phyloP scores from a whole-genome alignment of 2,329 filamentous ascomycete species.

The Colletotrichum trifolii region DNA sequence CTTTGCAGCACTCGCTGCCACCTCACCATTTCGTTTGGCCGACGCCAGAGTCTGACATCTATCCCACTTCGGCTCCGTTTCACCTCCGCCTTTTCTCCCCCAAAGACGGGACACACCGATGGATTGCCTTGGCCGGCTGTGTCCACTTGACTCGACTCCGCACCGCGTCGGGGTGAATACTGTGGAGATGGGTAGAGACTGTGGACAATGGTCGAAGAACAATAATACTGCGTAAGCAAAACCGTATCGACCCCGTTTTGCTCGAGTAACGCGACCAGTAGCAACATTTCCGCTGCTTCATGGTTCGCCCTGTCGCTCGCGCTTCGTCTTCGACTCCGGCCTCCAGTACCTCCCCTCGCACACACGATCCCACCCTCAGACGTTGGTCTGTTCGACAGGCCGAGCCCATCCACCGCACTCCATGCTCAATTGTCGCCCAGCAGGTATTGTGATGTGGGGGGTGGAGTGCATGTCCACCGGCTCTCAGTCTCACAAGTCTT shows the following conservation, averaged over 20 bases:
- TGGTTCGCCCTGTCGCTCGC: constrained; percentile 6
- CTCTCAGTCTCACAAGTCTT: neutral
- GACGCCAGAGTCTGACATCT: neutral
- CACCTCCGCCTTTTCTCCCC: constrained; percentile 6
- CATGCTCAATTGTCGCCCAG: constrained; percentile 11
- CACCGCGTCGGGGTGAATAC: neutral
- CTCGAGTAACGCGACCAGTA: too few relatives aligned
- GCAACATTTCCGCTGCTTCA: neutral
- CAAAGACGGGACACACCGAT: constrained; percentile 17
- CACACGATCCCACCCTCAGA: constrained; percentile 16
- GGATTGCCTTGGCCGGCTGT: neutral
- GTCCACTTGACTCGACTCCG: neutral
- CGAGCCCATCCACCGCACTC: constrained; percentile 19
- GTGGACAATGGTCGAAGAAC: too few relatives aligned
- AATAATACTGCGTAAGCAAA: too few relatives aligned
- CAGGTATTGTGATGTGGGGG: too few relatives aligned
- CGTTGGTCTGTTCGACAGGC: constrained; percentile 26
- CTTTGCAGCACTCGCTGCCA: too few relatives aligned
- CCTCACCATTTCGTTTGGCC: too few relatives aligned
- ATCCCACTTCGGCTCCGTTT: constrained; percentile 15
- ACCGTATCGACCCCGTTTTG: too few relatives aligned
- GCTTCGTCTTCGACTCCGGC: neutral
- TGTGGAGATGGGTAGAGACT: too few relatives aligned
- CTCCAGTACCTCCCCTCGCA: neutral
- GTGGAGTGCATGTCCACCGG: too few relatives aligned